phyloP scores from a whole-genome alignment of 768 basidiomycete genomes.

The Clavulina sp. region DNA sequence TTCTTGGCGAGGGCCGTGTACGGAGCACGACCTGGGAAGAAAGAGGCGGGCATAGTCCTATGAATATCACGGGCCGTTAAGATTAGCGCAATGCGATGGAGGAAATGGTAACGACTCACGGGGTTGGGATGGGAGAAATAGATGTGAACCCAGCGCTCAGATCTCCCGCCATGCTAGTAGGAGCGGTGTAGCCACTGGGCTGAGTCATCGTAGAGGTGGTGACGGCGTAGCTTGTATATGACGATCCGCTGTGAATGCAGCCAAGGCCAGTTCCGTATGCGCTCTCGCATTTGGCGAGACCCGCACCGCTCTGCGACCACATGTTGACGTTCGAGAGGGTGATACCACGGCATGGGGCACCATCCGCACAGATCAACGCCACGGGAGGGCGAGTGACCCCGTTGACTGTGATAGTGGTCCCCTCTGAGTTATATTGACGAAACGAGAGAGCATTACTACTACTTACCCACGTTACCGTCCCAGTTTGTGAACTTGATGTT shows the following conservation, averaged over 20 bases:
- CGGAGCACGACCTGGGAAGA: no score
- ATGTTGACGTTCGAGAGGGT: conserved; percentile 17
- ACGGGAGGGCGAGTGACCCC: conserved; percentile 1
- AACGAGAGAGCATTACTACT: not conserved
- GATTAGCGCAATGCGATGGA: no score
- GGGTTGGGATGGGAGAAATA: no score
- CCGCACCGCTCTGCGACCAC: conserved; percentile 16
- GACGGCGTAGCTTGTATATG: no score
- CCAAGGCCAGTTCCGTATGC: conserved; percentile 18
- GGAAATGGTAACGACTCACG: no score
- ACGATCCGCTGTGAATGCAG: conserved; percentile 13
- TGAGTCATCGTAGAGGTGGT: no score
- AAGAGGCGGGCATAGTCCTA: no score
- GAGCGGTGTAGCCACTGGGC: no score
- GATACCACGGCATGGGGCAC: conserved; percentile 11
- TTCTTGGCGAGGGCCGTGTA: no score
- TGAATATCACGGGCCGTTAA: no score
- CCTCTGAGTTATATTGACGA: not conserved
- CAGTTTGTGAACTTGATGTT: conserved; percentile 18
- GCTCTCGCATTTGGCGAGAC: conserved; percentile 16
- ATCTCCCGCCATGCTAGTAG: no score
- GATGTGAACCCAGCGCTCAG: no score
- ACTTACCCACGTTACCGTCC: conserved; percentile 7
- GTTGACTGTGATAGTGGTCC: not conserved
- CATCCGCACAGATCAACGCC: conserved; percentile 3